phyloP scores from a whole-genome alignment of 208 protist genomes.

The Leptomonas pyrrhocoris region DNA sequence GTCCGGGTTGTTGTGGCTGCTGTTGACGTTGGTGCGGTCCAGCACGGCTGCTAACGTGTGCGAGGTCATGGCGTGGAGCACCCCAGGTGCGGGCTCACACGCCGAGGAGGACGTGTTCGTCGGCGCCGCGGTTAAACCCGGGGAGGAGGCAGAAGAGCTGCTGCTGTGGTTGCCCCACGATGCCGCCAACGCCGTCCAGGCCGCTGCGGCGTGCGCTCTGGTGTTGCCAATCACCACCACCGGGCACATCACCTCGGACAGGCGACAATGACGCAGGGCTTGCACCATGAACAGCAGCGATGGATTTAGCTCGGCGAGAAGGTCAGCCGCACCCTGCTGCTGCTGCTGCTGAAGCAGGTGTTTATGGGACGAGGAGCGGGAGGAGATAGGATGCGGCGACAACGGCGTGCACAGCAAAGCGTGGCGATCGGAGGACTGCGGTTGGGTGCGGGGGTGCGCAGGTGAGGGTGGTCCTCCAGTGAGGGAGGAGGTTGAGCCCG shows the following conservation, averaged over 20 bases:
- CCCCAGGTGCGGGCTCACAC: background rate
- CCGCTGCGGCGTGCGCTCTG: conserved; percentile 5
- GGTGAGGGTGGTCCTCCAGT: background rate
- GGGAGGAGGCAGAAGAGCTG: background rate
- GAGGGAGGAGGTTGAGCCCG: background rate
- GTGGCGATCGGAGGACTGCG: background rate
- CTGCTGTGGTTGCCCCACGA: background rate
- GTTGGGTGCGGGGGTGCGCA: background rate
- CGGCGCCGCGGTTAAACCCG: background rate
- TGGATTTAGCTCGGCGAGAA: conserved; percentile 24
- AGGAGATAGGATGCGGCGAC: background rate
- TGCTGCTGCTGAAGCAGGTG: conserved; percentile 1
- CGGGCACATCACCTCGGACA: conserved; percentile 33
- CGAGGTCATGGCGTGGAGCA: background rate
- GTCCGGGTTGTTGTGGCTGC: background rate
- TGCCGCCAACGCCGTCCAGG: conserved; percentile 11
- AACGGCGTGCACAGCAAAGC: conserved; percentile 1
- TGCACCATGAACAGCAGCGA: conserved; percentile 30
- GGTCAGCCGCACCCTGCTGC: conserved; percentile 10
- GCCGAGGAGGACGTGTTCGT: background rate
- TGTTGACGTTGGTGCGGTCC: background rate
- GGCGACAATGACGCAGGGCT: conserved; percentile 9
- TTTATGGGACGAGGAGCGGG: background rate
- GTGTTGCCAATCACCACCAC: conserved; percentile 20
- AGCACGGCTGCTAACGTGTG: background rate